Evolutionary conservation across 495 filamentous ascomycete species (phyloP).

Genomic region (Annulohypoxylon maeteangense): DNA sequence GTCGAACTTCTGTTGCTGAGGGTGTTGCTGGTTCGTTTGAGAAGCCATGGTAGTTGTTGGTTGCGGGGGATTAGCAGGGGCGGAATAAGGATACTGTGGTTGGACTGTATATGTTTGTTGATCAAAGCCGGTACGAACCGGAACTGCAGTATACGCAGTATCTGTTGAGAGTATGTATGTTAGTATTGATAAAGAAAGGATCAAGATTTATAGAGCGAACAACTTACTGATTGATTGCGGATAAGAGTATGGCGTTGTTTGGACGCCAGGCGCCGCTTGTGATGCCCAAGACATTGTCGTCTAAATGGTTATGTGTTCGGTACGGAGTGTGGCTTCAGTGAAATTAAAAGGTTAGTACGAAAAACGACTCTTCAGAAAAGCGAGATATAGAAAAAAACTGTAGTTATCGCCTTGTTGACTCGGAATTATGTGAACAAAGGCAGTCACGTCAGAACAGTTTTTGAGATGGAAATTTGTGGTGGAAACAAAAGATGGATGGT

Average conservation of each 20-base stretch:
- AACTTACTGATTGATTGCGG: conserved; percentile 42
- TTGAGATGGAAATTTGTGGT: conserved; percentile 10
- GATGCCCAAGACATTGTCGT: conserved; percentile 49
- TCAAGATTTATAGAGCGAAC: neutral
- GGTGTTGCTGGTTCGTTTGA: conserved; percentile 41
- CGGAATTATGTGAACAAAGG: conserved; percentile 14
- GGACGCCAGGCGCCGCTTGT: conserved; percentile 48
- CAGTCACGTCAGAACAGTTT: conserved; percentile 11
- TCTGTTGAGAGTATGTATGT: conserved; percentile 48
- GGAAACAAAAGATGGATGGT: conserved; percentile 10
- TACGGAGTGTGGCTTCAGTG: neutral
- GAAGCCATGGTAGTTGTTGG: conserved; percentile 37
- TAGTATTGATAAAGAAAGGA: conserved; percentile 24
- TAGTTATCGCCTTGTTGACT: conserved; percentile 10
- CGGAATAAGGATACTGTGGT: conserved; percentile 44
- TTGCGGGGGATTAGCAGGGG: conserved; percentile 47
- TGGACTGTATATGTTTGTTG: conserved; percentile 50
- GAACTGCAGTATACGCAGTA: conserved; percentile 64
- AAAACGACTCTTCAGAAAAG: conserved; percentile 6
- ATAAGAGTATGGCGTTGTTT: conserved; percentile 48
- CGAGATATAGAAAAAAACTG: neutral
- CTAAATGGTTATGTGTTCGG: conserved; percentile 1
- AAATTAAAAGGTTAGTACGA: conserved; percentile 27
- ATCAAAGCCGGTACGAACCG: conserved; percentile 58
- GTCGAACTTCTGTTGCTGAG: conserved; percentile 69